phyloP scores from a whole-genome alignment of 2,329 filamentous ascomycete species.

The Colletotrichum incanum region DNA sequence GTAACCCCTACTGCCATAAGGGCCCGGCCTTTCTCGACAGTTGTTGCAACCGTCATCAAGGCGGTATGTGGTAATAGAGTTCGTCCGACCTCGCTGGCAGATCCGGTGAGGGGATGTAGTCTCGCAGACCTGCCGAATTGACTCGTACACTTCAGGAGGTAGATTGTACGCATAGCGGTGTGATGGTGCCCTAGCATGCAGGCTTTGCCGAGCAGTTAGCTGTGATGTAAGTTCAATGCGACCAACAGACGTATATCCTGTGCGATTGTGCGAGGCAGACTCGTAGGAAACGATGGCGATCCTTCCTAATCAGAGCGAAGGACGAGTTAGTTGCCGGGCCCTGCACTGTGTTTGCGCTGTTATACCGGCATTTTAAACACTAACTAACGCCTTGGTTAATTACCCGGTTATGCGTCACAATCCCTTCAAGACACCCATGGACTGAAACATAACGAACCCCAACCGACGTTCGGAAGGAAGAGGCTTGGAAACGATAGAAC shows the following conservation, averaged over 20 bases:
- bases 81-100: background rate
- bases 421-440: background rate
- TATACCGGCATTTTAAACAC: background rate
- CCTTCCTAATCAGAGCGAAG: background rate
- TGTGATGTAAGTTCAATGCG: no score
- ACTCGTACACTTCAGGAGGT: background rate
- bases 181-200: background rate
- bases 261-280: no score
- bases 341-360: background rate
- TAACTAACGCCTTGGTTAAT: background rate
- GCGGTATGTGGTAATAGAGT: background rate
- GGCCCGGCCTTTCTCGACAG: background rate
- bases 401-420: background rate
- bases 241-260: no score
- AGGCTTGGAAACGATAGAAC: constrained; percentile 2
- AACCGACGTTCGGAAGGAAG: background rate
- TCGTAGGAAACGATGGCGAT: no score
- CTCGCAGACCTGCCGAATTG: constrained; percentile 5
- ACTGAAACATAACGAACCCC: background rate
- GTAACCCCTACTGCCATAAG: background rate
- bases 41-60: constrained; percentile 1
- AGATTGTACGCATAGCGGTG: background rate
- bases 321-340: background rate
- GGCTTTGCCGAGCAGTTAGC: background rate
- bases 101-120: background rate